Percentiles rank a stretch among this genome's conserved stretches.
Conservation (phyloP, 495 filamentous ascomycete genomes). For the Aspergillus haitiensis region DNA sequence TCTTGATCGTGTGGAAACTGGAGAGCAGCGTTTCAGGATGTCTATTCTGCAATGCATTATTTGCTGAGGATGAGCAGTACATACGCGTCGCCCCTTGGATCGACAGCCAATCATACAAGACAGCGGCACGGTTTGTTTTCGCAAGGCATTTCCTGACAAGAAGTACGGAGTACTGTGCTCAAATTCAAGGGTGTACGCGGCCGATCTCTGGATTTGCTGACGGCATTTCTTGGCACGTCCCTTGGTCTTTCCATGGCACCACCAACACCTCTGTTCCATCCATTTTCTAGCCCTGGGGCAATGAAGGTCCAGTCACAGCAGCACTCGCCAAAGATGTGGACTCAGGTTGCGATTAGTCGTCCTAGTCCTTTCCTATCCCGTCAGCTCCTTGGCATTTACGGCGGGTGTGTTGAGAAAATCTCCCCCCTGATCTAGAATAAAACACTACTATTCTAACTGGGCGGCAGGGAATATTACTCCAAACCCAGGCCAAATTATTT, state of each 20-base stretch:
- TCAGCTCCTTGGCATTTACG: not conserved
- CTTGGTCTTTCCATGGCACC: slow-evolving; percentile 12
- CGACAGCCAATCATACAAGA: not conserved
- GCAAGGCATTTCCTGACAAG: slow-evolving; percentile 2
- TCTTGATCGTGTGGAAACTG: not conserved
- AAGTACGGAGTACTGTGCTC: not conserved
- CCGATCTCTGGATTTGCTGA: slow-evolving; percentile 22
- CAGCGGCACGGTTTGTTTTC: slow-evolving; percentile 7
- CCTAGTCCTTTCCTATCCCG: slow-evolving; percentile 3
- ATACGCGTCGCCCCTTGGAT: slow-evolving; percentile 13
- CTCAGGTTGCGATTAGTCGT: slow-evolving; percentile 6
- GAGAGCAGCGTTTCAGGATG: slow-evolving; percentile 13
- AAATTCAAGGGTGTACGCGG: slow-evolving; percentile 23
- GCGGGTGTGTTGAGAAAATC: slow-evolving; percentile 5
- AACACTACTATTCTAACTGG: no score
- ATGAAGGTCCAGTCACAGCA: slow-evolving; percentile 8
- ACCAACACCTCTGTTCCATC: slow-evolving; percentile 8
- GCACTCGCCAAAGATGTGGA: not conserved
- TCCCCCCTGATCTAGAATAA: slow-evolving; percentile 2
- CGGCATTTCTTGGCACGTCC: slow-evolving; percentile 25
- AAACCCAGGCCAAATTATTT: not conserved
- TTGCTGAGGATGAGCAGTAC: slow-evolving; percentile 8
- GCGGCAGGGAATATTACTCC: no score
- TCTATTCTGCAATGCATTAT: slow-evolving; percentile 1
- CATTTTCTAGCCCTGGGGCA: slow-evolving; percentile 8